phyloP scores from a whole-genome alignment of 192 early-diverging fungal species.

The Lobosporangium transversale region DNA sequence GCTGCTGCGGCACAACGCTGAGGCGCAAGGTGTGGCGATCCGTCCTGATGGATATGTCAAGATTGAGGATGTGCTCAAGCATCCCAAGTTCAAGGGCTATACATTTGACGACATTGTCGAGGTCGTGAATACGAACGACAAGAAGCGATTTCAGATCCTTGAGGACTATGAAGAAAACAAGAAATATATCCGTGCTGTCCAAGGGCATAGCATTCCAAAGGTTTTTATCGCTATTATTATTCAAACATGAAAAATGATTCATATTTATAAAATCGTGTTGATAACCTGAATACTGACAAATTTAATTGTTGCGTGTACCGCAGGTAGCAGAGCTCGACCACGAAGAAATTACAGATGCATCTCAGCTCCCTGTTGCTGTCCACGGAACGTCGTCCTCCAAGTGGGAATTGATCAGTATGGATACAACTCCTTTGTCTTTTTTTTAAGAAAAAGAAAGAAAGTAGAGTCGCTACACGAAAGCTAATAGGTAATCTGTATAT shows the following conservation, averaged over 20 bases:
- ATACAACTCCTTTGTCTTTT: no score
- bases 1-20: conserved; percentile 86
- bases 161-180: conserved; percentile 30
- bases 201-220: conserved; percentile 78
- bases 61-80: conserved; percentile 71
- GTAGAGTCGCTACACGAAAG: no score
- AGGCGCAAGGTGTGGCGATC: conserved; percentile 77
- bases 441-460: no score
- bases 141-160: conserved; percentile 80
- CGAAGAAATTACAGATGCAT: conserved; percentile 56
- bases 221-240: conserved; percentile 9
- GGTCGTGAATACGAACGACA: conserved; percentile 81
- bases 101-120: conserved; percentile 71
- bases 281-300: no score
- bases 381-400: conserved; percentile 72
- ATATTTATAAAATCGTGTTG: no score
- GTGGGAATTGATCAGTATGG: conserved; percentile 70
- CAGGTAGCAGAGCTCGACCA: conserved; percentile 60
- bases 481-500: no score
- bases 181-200: conserved; percentile 85
- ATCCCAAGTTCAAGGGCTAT: conserved; percentile 63
- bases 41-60: conserved; percentile 79
- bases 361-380: conserved; percentile 62
- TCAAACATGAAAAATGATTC: background rate
- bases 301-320: background rate